Percentiles rank a stretch among this genome's conserved stretches.
Conservation (phyloP, 441 rosid genomes). For the Arabidopsis hybrid region DNA sequence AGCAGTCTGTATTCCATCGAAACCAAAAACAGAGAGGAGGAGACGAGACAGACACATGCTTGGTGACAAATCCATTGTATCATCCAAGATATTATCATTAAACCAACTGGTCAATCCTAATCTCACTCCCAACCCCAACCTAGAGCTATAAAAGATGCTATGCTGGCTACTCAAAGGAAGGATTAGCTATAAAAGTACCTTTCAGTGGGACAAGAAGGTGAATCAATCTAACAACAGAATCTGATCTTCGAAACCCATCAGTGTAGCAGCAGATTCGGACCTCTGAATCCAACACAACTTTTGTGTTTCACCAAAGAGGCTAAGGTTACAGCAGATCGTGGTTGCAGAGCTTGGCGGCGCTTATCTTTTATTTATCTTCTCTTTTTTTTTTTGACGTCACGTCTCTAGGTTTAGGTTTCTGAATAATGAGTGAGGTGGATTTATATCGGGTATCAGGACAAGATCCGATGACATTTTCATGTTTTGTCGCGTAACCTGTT, state of each 20-base stretch:
- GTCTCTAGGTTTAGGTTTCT: too few relatives aligned
- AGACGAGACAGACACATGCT: neutral
- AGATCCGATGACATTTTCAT: too few relatives aligned
- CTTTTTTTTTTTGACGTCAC: neutral
- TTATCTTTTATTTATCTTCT: neutral
- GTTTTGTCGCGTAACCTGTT: too few relatives aligned
- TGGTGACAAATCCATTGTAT: neutral
- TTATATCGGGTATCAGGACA: too few relatives aligned
- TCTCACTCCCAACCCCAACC: neutral
- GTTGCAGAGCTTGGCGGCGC: constrained; percentile 15
- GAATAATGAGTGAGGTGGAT: too few relatives aligned
- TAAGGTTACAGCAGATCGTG: neutral
- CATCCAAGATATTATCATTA: neutral
- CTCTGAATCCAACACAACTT: constrained; percentile 7
- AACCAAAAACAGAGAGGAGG: constrained; percentile 18
- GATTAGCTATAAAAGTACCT: constrained; percentile 20
- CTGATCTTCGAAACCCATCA: neutral
- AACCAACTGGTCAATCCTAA: constrained; percentile 10
- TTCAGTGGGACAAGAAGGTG: neutral
- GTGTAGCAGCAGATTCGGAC: constrained; percentile 1
- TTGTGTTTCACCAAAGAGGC: neutral
- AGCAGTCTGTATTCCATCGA: neutral
- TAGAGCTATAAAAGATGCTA: constrained; percentile 7
- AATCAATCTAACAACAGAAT: constrained; percentile 2
- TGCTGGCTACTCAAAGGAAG: neutral